phyloP scores from a whole-genome alignment of 352 stramenopile genomes.

The Peronospora tabacina region DNA sequence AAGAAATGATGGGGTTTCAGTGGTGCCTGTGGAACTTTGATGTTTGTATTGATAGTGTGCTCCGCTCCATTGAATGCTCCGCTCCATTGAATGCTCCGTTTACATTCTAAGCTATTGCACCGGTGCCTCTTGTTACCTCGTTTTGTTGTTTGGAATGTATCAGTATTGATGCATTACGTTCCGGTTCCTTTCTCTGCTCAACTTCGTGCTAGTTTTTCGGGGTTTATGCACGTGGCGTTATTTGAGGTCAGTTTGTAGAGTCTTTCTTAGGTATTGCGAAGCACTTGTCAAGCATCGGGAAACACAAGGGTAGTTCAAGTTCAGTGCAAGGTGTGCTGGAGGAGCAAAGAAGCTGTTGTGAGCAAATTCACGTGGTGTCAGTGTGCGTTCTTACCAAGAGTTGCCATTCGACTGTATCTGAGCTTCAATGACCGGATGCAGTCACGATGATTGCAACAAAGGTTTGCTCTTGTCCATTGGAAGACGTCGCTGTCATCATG shows the following conservation, averaged over 20 bases:
- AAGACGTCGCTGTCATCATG: constrained; percentile 8
- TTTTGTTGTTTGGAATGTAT: constrained; percentile 16
- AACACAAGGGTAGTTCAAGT: constrained; percentile 15
- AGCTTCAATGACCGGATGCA: constrained; percentile 12
- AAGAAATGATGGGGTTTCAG: constrained; percentile 68
- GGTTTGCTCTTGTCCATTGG: constrained; percentile 51
- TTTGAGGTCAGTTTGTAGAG: constrained; percentile 3
- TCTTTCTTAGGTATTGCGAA: constrained; percentile 11
- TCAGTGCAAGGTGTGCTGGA: constrained; percentile 19
- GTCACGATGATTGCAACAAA: constrained; percentile 61
- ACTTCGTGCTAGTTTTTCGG: constrained; percentile 7
- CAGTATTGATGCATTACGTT: constrained; percentile 11
- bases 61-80: constrained; percentile 13
- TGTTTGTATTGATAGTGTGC: constrained; percentile 10
- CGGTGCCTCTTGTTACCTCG: constrained; percentile 14
- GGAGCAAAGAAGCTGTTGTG: constrained; percentile 10
- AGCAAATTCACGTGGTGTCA: constrained; percentile 4
- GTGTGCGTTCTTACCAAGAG: constrained; percentile 13
- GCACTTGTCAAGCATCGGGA: constrained; percentile 14
- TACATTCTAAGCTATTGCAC: constrained; percentile 9
- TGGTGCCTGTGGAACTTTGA: constrained; percentile 20
- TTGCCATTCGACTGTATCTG: constrained; percentile 30
- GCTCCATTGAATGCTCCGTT: constrained; percentile 13
- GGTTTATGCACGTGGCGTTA: background rate
- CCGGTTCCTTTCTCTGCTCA: constrained; percentile 12